These are phyloP conservation scores for Picea abies DNA, from an alignment of 83 land plant species.

Conservation along the genomic window DNA sequence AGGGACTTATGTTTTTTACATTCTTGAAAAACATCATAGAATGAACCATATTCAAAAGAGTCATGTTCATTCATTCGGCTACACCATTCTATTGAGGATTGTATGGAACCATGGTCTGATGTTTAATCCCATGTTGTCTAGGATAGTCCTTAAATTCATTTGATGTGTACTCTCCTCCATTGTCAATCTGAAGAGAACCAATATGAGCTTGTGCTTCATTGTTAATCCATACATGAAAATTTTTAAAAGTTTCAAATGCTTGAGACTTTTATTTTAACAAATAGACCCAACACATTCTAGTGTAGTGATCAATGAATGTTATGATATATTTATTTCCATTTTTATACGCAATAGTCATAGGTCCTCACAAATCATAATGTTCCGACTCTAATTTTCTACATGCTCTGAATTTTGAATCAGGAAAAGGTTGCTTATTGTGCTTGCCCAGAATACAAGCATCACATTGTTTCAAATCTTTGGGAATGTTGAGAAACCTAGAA, in stretches of 20 bases:
- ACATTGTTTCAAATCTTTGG: background rate
- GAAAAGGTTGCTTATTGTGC: background rate
- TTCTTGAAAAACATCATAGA: no score
- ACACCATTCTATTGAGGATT: no score
- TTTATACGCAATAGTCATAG: background rate
- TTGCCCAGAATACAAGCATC: background rate
- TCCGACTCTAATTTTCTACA: background rate
- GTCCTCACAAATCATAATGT: background rate
- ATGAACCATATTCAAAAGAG: no score
- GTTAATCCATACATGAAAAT: background rate
- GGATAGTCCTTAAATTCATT: no score
- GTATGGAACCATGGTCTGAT: no score
- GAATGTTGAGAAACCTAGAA: background rate
- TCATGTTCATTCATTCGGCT: no score
- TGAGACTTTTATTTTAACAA: background rate
- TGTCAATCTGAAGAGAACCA: background rate
- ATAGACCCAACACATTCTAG: background rate
- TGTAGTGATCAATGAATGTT: no score
- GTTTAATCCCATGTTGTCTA: no score
- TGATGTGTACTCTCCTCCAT: no score
- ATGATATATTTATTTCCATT: background rate
- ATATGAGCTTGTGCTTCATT: background rate
- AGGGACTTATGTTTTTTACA: background rate
- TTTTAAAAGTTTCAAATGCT: background rate
- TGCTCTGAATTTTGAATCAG: background rate